phyloP scores from a whole-genome alignment of 2,329 filamentous ascomycete species.

The Canariomyces notabilis region DNA sequence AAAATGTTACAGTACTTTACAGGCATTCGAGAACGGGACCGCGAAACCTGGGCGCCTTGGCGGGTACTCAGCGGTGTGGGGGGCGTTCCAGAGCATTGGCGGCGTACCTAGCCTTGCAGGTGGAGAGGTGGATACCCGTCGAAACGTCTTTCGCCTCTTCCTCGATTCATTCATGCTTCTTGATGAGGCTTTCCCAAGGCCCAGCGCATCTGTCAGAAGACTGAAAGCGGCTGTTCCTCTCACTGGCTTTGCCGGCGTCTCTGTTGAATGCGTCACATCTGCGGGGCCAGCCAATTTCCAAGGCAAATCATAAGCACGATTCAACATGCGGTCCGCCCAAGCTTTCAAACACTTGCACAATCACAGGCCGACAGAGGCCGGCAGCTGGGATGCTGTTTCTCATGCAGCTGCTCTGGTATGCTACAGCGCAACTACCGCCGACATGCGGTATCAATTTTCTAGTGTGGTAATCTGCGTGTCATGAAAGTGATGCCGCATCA shows the following conservation, averaged over 20 bases:
- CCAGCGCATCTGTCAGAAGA: background rate
- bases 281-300: slow-evolving; percentile 25
- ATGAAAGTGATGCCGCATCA: slow-evolving; percentile 20
- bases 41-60: slow-evolving; percentile 18
- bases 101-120: slow-evolving; percentile 1
- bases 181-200: background rate
- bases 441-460: too few species aligned
- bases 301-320: too few species aligned
- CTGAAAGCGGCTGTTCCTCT: slow-evolving; percentile 4
- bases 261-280: slow-evolving; percentile 20
- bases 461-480: too few species aligned
- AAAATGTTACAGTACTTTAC: slow-evolving; percentile 14
- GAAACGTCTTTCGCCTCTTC: slow-evolving; percentile 2
- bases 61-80: slow-evolving; percentile 1
- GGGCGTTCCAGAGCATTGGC: slow-evolving; percentile 4
- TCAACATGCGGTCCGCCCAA: too few species aligned
- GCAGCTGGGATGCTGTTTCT: slow-evolving; percentile 8
- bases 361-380: slow-evolving; percentile 9
- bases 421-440: too few species aligned
- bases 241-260: slow-evolving; percentile 12
- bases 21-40: slow-evolving; percentile 12
- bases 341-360: slow-evolving; percentile 21
- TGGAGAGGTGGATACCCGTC: background rate
- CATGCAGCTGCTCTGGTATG: slow-evolving; percentile 14
- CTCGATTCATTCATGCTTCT: slow-evolving; percentile 10